These are phyloP conservation scores for Trametes pubescens DNA, from an alignment of 1,284 basidiomycete species.

Conservation along the genomic window DNA sequence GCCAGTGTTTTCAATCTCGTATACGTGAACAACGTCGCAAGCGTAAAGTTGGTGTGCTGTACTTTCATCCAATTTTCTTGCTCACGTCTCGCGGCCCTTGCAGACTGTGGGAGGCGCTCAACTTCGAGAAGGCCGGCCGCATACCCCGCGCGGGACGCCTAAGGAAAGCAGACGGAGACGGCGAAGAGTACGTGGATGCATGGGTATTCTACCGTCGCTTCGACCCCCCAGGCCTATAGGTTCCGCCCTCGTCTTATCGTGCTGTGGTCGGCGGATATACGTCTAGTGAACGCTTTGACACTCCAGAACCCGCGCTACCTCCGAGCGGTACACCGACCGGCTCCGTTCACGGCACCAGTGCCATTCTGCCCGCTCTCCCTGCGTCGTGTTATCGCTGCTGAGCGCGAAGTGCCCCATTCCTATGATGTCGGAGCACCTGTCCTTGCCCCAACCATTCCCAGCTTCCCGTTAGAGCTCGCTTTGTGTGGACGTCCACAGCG, in stretches of 20 bases:
- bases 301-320: neutral
- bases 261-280: neutral
- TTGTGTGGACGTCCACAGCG: neutral
- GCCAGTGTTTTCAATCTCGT: slow-evolving; percentile 95
- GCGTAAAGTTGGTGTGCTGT: slow-evolving; percentile 56
- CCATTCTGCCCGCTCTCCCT: neutral
- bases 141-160: slow-evolving; percentile 89
- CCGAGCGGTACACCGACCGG: neutral
- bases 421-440: slow-evolving; percentile 10
- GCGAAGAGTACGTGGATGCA: slow-evolving; percentile 91
- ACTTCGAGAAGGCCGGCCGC: slow-evolving; percentile 83
- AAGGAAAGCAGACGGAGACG: slow-evolving; percentile 65
- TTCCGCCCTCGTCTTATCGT: slow-evolving; percentile 7
- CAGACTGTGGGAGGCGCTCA: slow-evolving; percentile 88
- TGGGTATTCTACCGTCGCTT: slow-evolving; percentile 89
- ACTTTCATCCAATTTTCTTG: too few species aligned
- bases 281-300: neutral
- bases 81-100: neutral
- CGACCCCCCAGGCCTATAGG: slow-evolving; percentile 33
- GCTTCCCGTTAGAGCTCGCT: neutral
- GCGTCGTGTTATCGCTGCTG: neutral
- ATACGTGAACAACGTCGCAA: slow-evolving; percentile 83
- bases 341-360: neutral
- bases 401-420: neutral
- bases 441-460: neutral